A percentile compares a stretch with the other conserved stretches of the same genome.
These are phyloP conservation scores for Annulohypoxylon maeteangense DNA, from an alignment of 495 filamentous ascomycete species.

Conservation along the genomic window DNA sequence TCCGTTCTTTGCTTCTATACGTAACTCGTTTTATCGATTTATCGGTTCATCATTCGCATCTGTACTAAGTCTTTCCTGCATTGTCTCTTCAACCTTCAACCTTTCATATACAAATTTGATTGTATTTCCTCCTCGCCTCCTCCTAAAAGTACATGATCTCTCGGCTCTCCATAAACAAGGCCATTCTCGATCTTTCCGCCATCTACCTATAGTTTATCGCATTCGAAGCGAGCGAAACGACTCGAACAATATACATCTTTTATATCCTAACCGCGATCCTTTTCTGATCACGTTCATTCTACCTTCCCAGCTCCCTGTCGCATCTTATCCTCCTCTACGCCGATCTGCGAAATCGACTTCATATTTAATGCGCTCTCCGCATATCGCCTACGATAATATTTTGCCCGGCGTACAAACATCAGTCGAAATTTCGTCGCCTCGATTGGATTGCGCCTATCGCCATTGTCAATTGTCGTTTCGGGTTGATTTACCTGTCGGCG, in stretches of 20 bases:
- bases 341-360: slow-evolving; percentile 24
- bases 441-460: slow-evolving; percentile 3
- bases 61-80: slow-evolving; percentile 6
- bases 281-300: slow-evolving; percentile 23
- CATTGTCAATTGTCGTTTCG: neutral
- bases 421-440: neutral
- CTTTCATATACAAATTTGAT: slow-evolving; percentile 11
- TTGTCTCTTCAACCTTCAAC: neutral
- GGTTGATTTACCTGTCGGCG: neutral
- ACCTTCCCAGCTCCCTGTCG: slow-evolving; percentile 39
- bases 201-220: neutral
- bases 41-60: slow-evolving; percentile 11
- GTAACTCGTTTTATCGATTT: neutral
- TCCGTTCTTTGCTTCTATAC: slow-evolving; percentile 29
- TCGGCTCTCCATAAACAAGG: slow-evolving; percentile 13
- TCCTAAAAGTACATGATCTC: slow-evolving; percentile 8
- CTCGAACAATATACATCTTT: neutral
- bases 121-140: neutral
- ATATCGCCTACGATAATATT: slow-evolving; percentile 9
- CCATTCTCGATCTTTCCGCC: slow-evolving; percentile 2
- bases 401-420: slow-evolving; percentile 10
- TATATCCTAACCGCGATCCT: slow-evolving; percentile 9
- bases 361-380: slow-evolving; percentile 32
- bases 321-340: slow-evolving; percentile 14
- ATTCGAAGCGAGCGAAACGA: slow-evolving; percentile 1